A percentile compares a stretch with the other conserved stretches of the same genome.
Evolutionary conservation across 83 land plant species (phyloP).

Genomic region (Isoetes engelmannii): DNA sequence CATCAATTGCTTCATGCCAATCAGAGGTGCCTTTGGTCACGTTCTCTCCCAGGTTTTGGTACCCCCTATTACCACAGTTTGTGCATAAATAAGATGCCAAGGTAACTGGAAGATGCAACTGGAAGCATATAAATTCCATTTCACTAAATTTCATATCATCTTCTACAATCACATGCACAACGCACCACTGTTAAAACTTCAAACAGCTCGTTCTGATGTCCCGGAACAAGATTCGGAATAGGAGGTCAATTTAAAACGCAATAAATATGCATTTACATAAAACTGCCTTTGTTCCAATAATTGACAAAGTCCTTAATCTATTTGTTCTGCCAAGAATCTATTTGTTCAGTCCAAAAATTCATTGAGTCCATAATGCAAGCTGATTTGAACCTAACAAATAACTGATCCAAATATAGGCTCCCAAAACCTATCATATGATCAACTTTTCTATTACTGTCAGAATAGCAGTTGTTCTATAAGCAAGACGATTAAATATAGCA

Average conservation of each 20-base stretch:
- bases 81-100: background rate
- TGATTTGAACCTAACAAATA: background rate
- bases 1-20: slow-evolving; percentile 38
- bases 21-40: slow-evolving; percentile 34
- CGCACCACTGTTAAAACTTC: background rate
- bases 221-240: background rate
- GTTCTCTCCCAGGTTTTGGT: slow-evolving; percentile 36
- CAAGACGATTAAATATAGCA: background rate
- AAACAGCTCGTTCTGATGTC: background rate
- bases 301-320: too few species aligned
- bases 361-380: background rate
- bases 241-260: background rate
- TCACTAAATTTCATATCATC: background rate
- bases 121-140: background rate
- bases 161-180: background rate
- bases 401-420: background rate
- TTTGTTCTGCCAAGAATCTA: background rate
- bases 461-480: too few species aligned
- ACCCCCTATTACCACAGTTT: slow-evolving; percentile 26
- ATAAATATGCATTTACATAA: background rate
- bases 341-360: background rate
- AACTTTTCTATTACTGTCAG: background rate
- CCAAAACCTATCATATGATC: background rate
- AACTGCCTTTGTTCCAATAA: background rate
- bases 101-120: background rate